Evolutionary conservation across 2,329 filamentous ascomycete genomes (phyloP).

Genomic region (Fonsecaea multimorphosa): DNA sequence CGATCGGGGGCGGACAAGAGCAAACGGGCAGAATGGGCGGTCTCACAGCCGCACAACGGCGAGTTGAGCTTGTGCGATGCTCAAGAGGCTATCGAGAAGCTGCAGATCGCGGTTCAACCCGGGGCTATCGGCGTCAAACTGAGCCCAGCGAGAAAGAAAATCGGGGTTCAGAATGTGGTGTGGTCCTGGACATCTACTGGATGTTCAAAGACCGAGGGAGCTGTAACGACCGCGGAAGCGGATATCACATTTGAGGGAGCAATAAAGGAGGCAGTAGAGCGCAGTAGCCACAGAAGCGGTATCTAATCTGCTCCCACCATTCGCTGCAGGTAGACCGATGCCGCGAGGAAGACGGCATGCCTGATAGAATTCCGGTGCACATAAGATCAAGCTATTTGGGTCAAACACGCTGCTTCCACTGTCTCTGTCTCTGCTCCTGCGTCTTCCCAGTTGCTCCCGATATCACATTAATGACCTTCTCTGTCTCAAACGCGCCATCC

Average conservation of each 20-base stretch:
- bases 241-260: slow-evolving; percentile 23
- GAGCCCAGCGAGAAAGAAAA: background rate
- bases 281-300: background rate
- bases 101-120: slow-evolving; percentile 25
- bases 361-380: too few species aligned
- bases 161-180: slow-evolving; percentile 10
- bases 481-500: too few species aligned
- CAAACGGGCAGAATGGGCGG: slow-evolving; percentile 10
- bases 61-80: slow-evolving; percentile 26
- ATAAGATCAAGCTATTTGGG: too few species aligned
- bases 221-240: slow-evolving; percentile 1
- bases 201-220: slow-evolving; percentile 26
- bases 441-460: too few species aligned
- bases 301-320: background rate
- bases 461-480: too few species aligned
- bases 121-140: slow-evolving; percentile 23
- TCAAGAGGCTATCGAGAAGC: slow-evolving; percentile 23
- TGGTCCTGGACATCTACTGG: slow-evolving; percentile 30
- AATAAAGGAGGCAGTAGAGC: slow-evolving; percentile 10
- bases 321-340: background rate
- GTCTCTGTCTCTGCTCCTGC: too few species aligned
- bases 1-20: background rate
- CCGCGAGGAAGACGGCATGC: background rate
- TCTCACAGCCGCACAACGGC: slow-evolving; percentile 31
- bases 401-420: too few species aligned